Base-by-base conservation (phyloP, 2,329 filamentous ascomycete genomes). In the Aspergillus alliaceus region DNA sequence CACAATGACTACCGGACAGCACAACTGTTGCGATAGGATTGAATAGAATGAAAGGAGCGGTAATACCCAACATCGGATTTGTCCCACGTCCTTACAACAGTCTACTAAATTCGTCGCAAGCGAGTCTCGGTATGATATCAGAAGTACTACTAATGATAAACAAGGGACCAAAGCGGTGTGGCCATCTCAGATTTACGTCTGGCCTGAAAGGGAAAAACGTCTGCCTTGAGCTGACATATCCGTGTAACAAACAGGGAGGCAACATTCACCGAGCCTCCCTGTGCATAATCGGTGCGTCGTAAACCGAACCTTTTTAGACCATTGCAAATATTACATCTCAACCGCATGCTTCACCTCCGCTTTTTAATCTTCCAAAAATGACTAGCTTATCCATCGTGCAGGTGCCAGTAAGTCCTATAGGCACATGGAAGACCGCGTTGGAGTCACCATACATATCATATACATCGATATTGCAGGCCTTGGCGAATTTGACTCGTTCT, bases 381-480 rank as follows among this genome's bases (percentile, higher is more conserved):
- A 53, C 61, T 59, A 60, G 59, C 47, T 58, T 62, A 63, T 53
- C 49, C 42, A 52, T 42, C 48, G 51, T 59, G 57, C 61, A 64
- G 60, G 53, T 49, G 56, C 29, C 51, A 51, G 22, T 56, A 54
- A 44, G 32, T 61, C 35, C 51, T 51, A 39, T 55, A 59, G 59
- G 54, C 56, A 61, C 57, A 63, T 63, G 54, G 54, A 34, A 47
- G 40, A n/a, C 14, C 12, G 27, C 11, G 25, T 35, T 34, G 40
- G 40, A 29, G 54, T 61, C 31, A 54, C 40, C 24, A 51, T 34
- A 58, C 59, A 56, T 57, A 61, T 60, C 61, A 60, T 56, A 56
- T 62, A 58, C 61, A 59, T 55, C 12, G 22, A 25, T 53, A 53
- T 55, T 62, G 57, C 46, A 54, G 51, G 34, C 48, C 53, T 54